Base-by-base conservation (phyloP, 129 eudicot species). In the Smallanthus sonchifolius region DNA sequence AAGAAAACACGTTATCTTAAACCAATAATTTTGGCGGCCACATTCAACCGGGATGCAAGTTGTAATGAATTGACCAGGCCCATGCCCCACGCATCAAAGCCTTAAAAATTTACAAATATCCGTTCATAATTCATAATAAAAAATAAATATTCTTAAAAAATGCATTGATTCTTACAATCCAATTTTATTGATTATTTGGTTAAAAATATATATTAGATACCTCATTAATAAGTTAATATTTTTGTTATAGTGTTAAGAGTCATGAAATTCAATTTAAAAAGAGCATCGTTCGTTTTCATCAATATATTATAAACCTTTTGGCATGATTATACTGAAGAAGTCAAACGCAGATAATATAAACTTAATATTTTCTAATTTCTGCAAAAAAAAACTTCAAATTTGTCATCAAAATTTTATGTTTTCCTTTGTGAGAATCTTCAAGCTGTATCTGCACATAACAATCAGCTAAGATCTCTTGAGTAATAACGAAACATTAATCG, bases 41-140 rank as follows among this genome's bases (percentile, higher is more conserved):
- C 66, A 74, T 74, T 44, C 15, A 74, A 62, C 60, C 60, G 38
- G 51, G 72, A 65, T 49, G 65, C 79, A 75, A 65, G 72, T 63
- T 48, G 79, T 15, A 15, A 64, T 48, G 40, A 37, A 45, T 28
- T 32, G 37, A 8, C 6, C 5, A 56, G 36, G 39, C 44, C 71
- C 70, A 44, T 60, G 30, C 30, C 30, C 30, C 30, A 24, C 1
- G 17, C 17, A 61, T 6, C 20, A n/a, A n/a, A n/a, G n/a, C n/a
- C 39, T 57, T 42, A 16, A 7, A 24, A 42, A 40, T 72, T 72
- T 38, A 55, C 39, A n/a, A 24, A 44, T 68, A 45, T 32, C 34
- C 30, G 30, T 24, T 24, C 30, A 24, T 24, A 24, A 24, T 24
- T 24, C 30, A 24, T 24, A 24, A 24, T 24, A 24, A 24, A 24